Evolutionary conservation across 2,329 filamentous ascomycete species (phyloP), one percentile per base, ranked within the genome.

Genomic region (Pyrenochaeta sp.): DNA sequence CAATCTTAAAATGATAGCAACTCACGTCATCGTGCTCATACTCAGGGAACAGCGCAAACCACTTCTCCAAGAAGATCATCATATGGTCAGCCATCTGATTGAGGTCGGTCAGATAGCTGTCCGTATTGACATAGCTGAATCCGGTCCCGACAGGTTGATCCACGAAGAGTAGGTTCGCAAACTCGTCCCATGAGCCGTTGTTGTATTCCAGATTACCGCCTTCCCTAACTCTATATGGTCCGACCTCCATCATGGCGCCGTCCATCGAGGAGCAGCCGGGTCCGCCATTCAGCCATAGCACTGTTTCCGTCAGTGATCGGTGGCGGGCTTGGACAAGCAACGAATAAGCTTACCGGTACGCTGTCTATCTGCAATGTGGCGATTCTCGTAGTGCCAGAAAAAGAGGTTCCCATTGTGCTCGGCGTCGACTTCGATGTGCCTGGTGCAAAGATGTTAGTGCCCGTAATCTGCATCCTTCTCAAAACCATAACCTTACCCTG

Each of bases 251-350:
- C 83, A 98, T 79, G 2, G 92, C 93, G 66, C 94, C 95, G 77
- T 99, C 96, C 84, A 97, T 93, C 28, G 94, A 98, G 78, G 93
- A 97, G 79, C 95, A 99, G 28, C 96, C 95, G 1, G 95, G 95
- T 0, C 95, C 96, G 52, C 95, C 96, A 75, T 99, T 99, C 56
- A 99, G 81, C 95, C 96, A 99, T 72, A 99, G 89, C 10, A 99
- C 91, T 28, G 12, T 44, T 13, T 10, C 40, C 40, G 19, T 12
- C 3, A 5, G 5, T 12, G 40, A 13, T 24, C 5, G 25, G 10
- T 27, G 40, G 40, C 22, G 10, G 40, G 22, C 5, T 19, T 19
- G n/a, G 10, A 22, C 8, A 22, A 15, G 3, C 5, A 9, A 36
- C 13, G 9, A 12, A 13, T 4, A 9, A 36, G 34, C 9, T 36